Conservation (phyloP, 2,329 filamentous ascomycete genomes). For the Raffaelea arxii region DNA sequence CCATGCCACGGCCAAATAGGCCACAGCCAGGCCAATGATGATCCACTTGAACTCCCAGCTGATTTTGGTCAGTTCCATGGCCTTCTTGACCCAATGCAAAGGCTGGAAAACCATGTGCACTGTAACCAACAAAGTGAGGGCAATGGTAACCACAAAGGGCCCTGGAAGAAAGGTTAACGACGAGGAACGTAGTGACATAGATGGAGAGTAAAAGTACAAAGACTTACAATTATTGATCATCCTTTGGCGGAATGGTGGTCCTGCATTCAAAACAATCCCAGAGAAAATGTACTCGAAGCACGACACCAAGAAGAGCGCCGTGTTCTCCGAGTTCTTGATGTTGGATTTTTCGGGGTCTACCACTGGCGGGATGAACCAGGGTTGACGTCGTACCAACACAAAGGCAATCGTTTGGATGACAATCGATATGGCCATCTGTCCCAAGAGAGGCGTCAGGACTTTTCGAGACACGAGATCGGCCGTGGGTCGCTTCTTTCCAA, state of each 20-base stretch:
- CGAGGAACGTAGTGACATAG: neutral
- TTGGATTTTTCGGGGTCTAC: conserved; percentile 72
- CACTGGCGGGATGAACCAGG: conserved; percentile 79
- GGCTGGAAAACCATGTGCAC: conserved; percentile 75
- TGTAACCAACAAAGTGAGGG: conserved; percentile 55
- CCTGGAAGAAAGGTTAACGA: conserved; percentile 34
- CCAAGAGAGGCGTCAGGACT: conserved; percentile 78
- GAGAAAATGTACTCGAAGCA: conserved; percentile 94
- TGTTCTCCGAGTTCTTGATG: conserved; percentile 88
- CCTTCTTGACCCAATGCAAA: conserved; percentile 52
- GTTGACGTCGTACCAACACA: conserved; percentile 62
- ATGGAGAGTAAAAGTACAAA: conserved; percentile 4
- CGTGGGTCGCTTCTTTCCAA: conserved; percentile 79
- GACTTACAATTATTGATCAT: conserved; percentile 68
- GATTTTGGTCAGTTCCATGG: conserved; percentile 84
- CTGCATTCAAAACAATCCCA: conserved; percentile 83
- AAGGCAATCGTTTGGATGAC: conserved; percentile 67
- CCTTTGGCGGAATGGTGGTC: conserved; percentile 75
- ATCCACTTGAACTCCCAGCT: conserved; percentile 62
- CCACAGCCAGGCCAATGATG: conserved; percentile 58
- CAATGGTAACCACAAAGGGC: conserved; percentile 74
- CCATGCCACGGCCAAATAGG: conserved; percentile 62
- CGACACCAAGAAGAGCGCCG: conserved; percentile 76
- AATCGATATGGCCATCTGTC: conserved; percentile 78
- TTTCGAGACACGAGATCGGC: conserved; percentile 89